Evolutionary conservation across 2,329 filamentous ascomycete genomes (phyloP), one percentile per base, ranked within the genome.

Genomic region (Trichoderma citrinoviride): DNA sequence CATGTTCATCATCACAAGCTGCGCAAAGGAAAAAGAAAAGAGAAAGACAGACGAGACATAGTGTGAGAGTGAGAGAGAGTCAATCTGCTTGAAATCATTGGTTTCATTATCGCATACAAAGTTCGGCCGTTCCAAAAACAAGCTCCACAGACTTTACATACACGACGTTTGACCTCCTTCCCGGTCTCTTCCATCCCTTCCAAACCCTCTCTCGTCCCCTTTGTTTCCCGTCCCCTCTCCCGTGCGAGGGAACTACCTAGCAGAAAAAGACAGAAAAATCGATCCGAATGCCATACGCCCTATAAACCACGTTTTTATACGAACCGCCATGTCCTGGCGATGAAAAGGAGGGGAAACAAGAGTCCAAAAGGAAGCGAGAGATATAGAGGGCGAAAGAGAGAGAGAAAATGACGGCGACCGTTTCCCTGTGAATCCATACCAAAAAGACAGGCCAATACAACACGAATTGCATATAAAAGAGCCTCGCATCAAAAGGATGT

Each of bases 51-150:
- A 47, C 17, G 7, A 40, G 37, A 25, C 8, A n/a, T 29, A 49
- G n/a, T n/a, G n/a, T n/a, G n/a, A n/a, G 14, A 10, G 17, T 8
- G 7, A 3, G 47, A 29, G n/a, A 44, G 19, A 44, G 14, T 61
- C 25, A 44, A 21, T 23, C 44, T 46, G 46, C 43, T 50, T 50
- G n/a, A n/a, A 63, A 64, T 66, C 64, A 53, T 66, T 63, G 29
- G 33, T 66, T 54, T 66, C 64, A 66, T 66, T 63, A 66, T 63
- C 52, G 29, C 58, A 64, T 66, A 56, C 50, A 33, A 53, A 57
- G 52, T 52, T 46, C 44, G 33, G 43, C 49, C 52, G 56, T 56
- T 37, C 53, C n/a, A n/a, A 62, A 57, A 25, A 65, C 64, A 47
- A 61, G 41, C 64, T 50, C 27, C 15, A 29, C 17, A 57, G 47